Base-by-base conservation (phyloP, 768 basidiomycete species). In the Leccinum uliginosum region DNA sequence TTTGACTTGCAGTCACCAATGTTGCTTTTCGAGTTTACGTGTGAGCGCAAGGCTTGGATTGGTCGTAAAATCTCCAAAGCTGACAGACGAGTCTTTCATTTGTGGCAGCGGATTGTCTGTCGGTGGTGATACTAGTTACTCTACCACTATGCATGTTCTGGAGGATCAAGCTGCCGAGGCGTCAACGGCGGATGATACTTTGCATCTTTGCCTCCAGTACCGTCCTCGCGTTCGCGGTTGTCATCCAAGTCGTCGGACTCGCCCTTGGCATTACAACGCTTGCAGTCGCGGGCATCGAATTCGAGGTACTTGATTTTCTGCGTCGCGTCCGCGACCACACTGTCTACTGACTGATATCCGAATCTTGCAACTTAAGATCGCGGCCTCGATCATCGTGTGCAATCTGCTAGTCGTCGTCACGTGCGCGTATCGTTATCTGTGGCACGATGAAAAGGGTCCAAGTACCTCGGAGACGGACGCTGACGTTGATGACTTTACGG, bases 121-220 rank as follows among this genome's bases (percentile, higher is more conserved):
- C 27, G 2, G 55, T 57, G 24, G 43, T 4, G n/a, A 54, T 60
- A 35, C 51, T 65, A n/a, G 47, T 65, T n/a, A 59, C 6, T 9
- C 19, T 64, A 11, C 63, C 63, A 2, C n/a, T 66, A 23, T 21
- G 55, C 2, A 11, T 65, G 49, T 58, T 66, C 10, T 62, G 61
- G 63, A 52, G 35, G 30, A 54, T 66, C 35, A 65, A 47, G 26
- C 51, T 66, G 5, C 61, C 61, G 0, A 40, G 9, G 3, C 47
- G 46, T 47, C 61, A 61, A 14, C 53, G 61, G 14, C 52, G 59
- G 15, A 65, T 65, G 65, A 62, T 66, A 23, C 56, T 65, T 19
- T 50, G 51, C 3, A 55, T 57, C 32, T 65, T 65, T 35, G 30
- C 59, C 2, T 65, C 63, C 10, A 62, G 63, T 21, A 11, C 57